phyloP scores from a whole-genome alignment of 345 rosid genomes.

The Bruguiera parviflora region DNA sequence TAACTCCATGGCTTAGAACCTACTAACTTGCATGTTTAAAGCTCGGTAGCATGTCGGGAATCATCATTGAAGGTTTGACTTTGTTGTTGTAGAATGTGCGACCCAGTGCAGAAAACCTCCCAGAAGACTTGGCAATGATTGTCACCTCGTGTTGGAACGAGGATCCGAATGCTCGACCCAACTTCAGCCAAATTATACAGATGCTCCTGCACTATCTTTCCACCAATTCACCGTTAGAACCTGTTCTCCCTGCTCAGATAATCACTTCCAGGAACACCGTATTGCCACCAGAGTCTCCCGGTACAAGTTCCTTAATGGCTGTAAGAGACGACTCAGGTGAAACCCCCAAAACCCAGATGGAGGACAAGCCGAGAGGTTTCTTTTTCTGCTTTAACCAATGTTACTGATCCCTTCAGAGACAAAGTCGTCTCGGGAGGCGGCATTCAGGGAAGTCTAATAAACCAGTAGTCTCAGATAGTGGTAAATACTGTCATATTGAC shows the following conservation, averaged over 20 bases:
- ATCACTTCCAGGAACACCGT: constrained; percentile 55
- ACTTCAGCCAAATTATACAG: constrained; percentile 76
- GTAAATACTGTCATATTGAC: constrained; percentile 8
- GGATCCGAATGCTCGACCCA: constrained; percentile 83
- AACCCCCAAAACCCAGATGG: constrained; percentile 34
- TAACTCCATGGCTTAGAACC: too few relatives aligned
- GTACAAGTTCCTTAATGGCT: constrained; percentile 79
- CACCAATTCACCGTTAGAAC: constrained; percentile 51
- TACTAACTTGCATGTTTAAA: neutral
- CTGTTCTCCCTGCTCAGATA: constrained; percentile 44
- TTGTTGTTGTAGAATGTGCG: constrained; percentile 59
- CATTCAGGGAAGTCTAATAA: constrained; percentile 24
- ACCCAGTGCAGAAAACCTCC: constrained; percentile 81
- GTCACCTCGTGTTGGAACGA: constrained; percentile 98
- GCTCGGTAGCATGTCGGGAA: neutral
- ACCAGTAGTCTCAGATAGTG: constrained; percentile 16
- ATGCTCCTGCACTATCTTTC: constrained; percentile 77
- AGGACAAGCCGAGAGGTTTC: constrained; percentile 53
- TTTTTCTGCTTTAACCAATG: constrained; percentile 84
- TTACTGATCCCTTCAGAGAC: constrained; percentile 36
- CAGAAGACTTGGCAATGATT: constrained; percentile 65
- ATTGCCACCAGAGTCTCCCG: constrained; percentile 81
- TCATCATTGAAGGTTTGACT: neutral
- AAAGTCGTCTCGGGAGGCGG: constrained; percentile 11
- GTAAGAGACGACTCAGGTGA: constrained; percentile 51